Percentiles rank a stretch among this genome's conserved stretches.
Evolutionary conservation across 352 stramenopile genomes (phyloP).

Genomic region (Globisporangium uncinulatum): DNA sequence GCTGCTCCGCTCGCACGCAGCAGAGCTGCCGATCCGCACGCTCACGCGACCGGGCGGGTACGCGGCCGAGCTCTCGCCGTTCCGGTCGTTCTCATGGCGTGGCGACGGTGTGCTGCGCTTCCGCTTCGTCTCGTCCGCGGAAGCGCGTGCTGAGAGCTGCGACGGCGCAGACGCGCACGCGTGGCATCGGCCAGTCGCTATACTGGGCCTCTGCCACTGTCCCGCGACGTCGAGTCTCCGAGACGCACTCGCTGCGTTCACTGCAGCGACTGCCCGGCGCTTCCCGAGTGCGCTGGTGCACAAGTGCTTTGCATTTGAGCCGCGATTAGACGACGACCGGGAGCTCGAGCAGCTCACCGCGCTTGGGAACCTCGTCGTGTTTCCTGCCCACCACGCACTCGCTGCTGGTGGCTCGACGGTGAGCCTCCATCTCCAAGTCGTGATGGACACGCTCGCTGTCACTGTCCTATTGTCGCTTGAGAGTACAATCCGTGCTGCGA

Average conservation of each 20-base stretch:
- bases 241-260: constrained; percentile 59
- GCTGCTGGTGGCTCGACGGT: constrained; percentile 65
- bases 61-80: constrained; percentile 74
- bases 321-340: constrained; percentile 49
- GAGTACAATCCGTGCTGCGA: constrained; percentile 59
- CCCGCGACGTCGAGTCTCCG: constrained; percentile 51
- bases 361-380: constrained; percentile 73
- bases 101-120: constrained; percentile 51
- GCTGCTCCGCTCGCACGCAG: constrained; percentile 44
- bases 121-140: constrained; percentile 60
- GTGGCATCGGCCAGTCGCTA: constrained; percentile 56
- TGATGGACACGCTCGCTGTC: constrained; percentile 76
- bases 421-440: constrained; percentile 72
- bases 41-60: constrained; percentile 76
- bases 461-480: constrained; percentile 82
- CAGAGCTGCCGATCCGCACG: constrained; percentile 51
- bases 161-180: constrained; percentile 78
- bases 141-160: constrained; percentile 37
- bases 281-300: constrained; percentile 70
- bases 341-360: constrained; percentile 50
- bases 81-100: constrained; percentile 67
- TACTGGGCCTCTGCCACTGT: constrained; percentile 80
- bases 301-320: constrained; percentile 83
- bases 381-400: constrained; percentile 70
- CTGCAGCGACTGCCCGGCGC: constrained; percentile 43